Base-by-base conservation (phyloP, 345 rosid genomes). In the Eucalyptus paniculata region DNA sequence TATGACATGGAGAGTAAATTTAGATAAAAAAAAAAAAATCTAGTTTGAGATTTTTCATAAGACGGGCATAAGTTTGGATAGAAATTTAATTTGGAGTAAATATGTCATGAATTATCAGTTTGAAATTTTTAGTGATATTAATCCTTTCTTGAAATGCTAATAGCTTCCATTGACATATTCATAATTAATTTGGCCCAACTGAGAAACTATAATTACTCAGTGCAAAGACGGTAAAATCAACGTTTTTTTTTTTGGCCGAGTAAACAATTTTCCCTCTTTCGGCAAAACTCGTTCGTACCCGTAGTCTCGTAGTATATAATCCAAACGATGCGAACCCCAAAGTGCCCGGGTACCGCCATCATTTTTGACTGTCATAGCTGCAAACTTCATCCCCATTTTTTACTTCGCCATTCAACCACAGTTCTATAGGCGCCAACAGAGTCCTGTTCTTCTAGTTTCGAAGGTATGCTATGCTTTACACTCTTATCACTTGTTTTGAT, bases 1-100 rank as follows among this genome's bases (percentile, higher is more conserved):
- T 23, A 8, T 58, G 2, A 5, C 0, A 0, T 10, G 2, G 2
- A 26, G 30, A 26, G 4, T 58, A 24, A 24, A 58, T 11, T 58
- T 58, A 12, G 2, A 26, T 24, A 0, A 26, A 5, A 26, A 58
- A 0, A 5, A 58, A n/a, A n/a, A n/a, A n/a, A n/a, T n/a, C 4
- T 0, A 10, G 0, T 58, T 58, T 58, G 14, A 24, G 4, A 24
- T 11, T 24, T 24, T 24, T 24, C 1, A 26, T 10, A 26, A 26
- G 4, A 58, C 0, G 0, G 3, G 3, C 1, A 62, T 30, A 6
- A 62, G 18, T 62, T 30, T 30, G 2, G 18, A 15, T 14, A 30
- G 15, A 60, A 6, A 28, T 28, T 1, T 42, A 60, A 11, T 28
- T 28, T 12, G 3, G 2, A 28, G 34, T 6, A 28, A 13, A 60